Base-by-base conservation (phyloP, 2,329 filamentous ascomycete genomes). In the Monosporascus sp. region DNA sequence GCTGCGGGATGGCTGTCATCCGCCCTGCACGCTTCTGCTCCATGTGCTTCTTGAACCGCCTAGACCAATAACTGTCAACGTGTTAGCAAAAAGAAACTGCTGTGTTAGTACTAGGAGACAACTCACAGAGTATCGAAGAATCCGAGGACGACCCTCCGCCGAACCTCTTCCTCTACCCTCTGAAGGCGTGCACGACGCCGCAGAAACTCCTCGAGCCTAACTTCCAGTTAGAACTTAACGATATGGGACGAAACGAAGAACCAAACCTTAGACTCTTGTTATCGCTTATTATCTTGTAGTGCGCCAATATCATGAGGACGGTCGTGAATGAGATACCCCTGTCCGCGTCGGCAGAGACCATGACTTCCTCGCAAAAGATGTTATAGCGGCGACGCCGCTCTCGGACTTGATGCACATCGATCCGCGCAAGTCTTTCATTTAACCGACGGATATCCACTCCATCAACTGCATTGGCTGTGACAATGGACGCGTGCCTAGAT, bases 251-350 rank as follows among this genome's bases (percentile, higher is more conserved):
- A 3, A 43, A 40, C 22, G 44, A 61, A n/a, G 26, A 45, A 46
- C 71, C 76, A 67, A 75, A 89, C 86, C 82, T 87, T 66, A 99
- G 76, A 71, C 91, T 96, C 78, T 97, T 97, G 76, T 88, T 97
- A 71, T 99, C 94, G 61, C 87, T 96, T 69, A 99, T 99, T 66
- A 99, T 91, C 66, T 97, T 99, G 79, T 99, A 96, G 71, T 99
- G 94, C 36, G 95, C 93, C 53, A 99, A 78, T 56, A 96, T 95
- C 88, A 99, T 94, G 50, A 99, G 79, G 22, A 97, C 87, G 7
- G 88, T 87, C 3, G 91, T 94, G 70, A 99, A 99, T 1, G 90
- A 87, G 55, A 99, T 95, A 48, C 94, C 94, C 57, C 84, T 83
- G 64, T 95, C 90, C 1, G 87, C 88, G 69, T 99, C 92, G 5